These are phyloP conservation scores for Diaporthe nobilis DNA, from an alignment of 2,329 filamentous ascomycete genomes.

Conservation along the genomic window DNA sequence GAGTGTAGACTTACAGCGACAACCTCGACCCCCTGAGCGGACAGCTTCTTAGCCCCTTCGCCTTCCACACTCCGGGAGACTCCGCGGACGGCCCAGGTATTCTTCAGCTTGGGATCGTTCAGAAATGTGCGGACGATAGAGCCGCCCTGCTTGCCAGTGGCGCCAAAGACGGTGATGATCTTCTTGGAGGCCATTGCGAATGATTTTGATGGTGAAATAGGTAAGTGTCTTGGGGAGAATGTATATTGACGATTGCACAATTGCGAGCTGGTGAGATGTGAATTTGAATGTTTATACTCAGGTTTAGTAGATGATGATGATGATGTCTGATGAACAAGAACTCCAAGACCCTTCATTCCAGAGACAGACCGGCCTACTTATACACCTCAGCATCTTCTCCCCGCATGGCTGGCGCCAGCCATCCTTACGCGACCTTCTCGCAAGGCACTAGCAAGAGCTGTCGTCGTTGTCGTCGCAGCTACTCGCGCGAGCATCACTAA, in stretches of 20 bases:
- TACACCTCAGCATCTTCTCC: neutral
- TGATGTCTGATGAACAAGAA: slow-evolving; percentile 28
- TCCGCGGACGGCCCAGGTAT: slow-evolving; percentile 66
- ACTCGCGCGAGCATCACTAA: slow-evolving; percentile 17
- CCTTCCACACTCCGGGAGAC: slow-evolving; percentile 66
- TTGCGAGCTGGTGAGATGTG: neutral
- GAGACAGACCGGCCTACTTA: slow-evolving; percentile 18
- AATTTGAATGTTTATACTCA: neutral
- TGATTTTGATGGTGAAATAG: neutral
- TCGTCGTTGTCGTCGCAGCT: neutral
- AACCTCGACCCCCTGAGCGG: slow-evolving; percentile 63
- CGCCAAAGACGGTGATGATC: slow-evolving; percentile 69
- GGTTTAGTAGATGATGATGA: neutral
- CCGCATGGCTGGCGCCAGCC: neutral
- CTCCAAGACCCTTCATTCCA: slow-evolving; percentile 13
- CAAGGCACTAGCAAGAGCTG: neutral
- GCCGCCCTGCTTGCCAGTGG: slow-evolving; percentile 73
- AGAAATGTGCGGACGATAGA: slow-evolving; percentile 63
- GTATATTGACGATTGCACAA: neutral
- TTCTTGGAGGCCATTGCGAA: slow-evolving; percentile 48
- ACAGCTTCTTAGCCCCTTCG: slow-evolving; percentile 59
- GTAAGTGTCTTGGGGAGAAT: neutral
- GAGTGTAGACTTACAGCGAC: slow-evolving; percentile 53
- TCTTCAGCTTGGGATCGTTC: slow-evolving; percentile 56
- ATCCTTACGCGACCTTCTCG: neutral